These are phyloP conservation scores for Fraxinus floribunda DNA, from an alignment of 305 asterid genomes.

Conservation along the genomic window DNA sequence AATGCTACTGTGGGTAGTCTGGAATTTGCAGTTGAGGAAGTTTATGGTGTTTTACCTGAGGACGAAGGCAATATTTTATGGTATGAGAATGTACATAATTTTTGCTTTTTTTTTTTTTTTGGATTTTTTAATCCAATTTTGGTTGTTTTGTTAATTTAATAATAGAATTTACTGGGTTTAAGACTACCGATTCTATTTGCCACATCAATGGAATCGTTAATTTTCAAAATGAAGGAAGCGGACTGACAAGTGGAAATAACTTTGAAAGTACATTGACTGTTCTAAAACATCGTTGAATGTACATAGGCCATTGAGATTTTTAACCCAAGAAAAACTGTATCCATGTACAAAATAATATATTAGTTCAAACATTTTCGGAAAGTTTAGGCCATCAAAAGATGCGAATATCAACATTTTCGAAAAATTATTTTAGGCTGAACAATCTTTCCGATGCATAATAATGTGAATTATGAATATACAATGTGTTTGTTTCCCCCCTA, in stretches of 20 bases:
- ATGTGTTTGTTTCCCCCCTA: not conserved
- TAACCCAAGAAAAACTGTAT: not conserved
- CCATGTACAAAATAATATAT: not conserved
- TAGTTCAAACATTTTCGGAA: not conserved
- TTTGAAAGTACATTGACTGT: not conserved
- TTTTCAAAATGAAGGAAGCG: not conserved
- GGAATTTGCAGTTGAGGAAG: slow-evolving; percentile 51
- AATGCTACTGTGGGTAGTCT: slow-evolving; percentile 56
- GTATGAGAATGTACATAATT: slow-evolving; percentile 26
- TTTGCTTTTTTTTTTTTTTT: no score
- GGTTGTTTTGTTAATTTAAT: not conserved
- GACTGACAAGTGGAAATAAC: not conserved
- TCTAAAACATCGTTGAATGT: not conserved
- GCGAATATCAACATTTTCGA: no score
- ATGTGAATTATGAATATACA: not conserved
- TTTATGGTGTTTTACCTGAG: slow-evolving; percentile 29
- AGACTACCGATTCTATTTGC: not conserved
- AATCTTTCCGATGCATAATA: not conserved
- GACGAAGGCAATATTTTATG: slow-evolving; percentile 43
- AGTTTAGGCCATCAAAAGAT: not conserved
- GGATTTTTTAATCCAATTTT: not conserved
- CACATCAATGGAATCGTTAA: not conserved
- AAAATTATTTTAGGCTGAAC: not conserved
- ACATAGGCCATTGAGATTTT: not conserved
- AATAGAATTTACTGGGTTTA: not conserved